A percentile compares a stretch with the other conserved stretches of the same genome.
Conservation (phyloP, 768 basidiomycete species). For the Macrolepiota albuminosa region DNA sequence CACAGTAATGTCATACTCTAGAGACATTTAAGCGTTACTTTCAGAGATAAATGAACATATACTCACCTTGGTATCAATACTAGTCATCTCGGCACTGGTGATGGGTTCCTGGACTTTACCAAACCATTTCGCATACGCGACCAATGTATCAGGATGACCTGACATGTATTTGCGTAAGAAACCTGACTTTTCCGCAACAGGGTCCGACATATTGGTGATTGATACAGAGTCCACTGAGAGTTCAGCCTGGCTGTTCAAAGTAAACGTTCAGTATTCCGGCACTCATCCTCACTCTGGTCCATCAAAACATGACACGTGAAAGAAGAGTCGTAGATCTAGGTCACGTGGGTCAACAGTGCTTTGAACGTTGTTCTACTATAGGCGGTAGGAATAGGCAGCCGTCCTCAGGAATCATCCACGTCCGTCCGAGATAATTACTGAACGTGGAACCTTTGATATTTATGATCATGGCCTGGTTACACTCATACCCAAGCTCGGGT, state of each 20-base stretch:
- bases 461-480: too few species aligned
- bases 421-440: too few species aligned
- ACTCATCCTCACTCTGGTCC: background rate
- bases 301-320: background rate
- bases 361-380: too few species aligned
- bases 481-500: too few species aligned
- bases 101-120: constrained; percentile 57
- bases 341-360: too few species aligned
- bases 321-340: too few species aligned
- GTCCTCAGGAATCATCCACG: too few species aligned
- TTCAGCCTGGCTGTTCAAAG: background rate
- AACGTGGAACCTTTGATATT: too few species aligned
- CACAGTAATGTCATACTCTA: constrained; percentile 69
- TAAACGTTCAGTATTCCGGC: background rate
- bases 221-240: background rate
- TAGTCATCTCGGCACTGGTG: constrained; percentile 62
- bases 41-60: background rate
- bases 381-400: too few species aligned
- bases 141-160: constrained; percentile 76
- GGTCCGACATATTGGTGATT: constrained; percentile 49
- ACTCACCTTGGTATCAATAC: constrained; percentile 61
- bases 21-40: background rate
- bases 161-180: constrained; percentile 87
- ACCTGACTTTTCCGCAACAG: constrained; percentile 68
- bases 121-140: constrained; percentile 77